Conservation (phyloP, 257 asterid species). For the Lantana camara region DNA sequence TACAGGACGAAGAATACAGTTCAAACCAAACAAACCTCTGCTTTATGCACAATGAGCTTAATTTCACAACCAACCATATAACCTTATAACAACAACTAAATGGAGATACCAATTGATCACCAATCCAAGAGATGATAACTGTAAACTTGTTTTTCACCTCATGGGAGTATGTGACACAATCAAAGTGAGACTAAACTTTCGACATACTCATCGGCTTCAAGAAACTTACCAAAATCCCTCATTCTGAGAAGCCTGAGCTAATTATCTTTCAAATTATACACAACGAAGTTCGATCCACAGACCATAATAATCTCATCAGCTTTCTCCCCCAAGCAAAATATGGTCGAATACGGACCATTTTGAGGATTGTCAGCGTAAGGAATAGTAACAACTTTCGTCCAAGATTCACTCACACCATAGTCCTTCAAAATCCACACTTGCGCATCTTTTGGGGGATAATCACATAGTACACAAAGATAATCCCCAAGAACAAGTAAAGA, state of each 20-base stretch:
- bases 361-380: conserved; percentile 33
- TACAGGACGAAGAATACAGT: too few relatives aligned
- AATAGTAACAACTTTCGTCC: conserved; percentile 38
- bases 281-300: conserved; percentile 21
- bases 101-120: too few relatives aligned
- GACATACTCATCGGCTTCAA: conserved; percentile 32
- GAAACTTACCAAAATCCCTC: conserved; percentile 16
- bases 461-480: conserved; percentile 38
- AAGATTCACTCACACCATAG: conserved; percentile 41
- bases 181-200: conserved; percentile 42
- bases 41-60: too few relatives aligned
- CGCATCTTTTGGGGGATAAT: conserved; percentile 16
- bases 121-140: too few relatives aligned
- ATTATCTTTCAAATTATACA: conserved; percentile 29
- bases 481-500: conserved; percentile 37
- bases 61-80: too few relatives aligned
- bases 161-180: too few relatives aligned
- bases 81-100: too few relatives aligned
- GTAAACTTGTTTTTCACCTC: too few relatives aligned
- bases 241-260: conserved; percentile 21
- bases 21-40: too few relatives aligned
- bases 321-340: conserved; percentile 30
- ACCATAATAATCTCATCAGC: conserved; percentile 38
- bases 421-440: conserved; percentile 54
- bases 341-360: conserved; percentile 26